A percentile compares a stretch with the other conserved stretches of the same genome.
Conservation (phyloP, 208 protist species). For the Trypanosoma cruzi region DNA sequence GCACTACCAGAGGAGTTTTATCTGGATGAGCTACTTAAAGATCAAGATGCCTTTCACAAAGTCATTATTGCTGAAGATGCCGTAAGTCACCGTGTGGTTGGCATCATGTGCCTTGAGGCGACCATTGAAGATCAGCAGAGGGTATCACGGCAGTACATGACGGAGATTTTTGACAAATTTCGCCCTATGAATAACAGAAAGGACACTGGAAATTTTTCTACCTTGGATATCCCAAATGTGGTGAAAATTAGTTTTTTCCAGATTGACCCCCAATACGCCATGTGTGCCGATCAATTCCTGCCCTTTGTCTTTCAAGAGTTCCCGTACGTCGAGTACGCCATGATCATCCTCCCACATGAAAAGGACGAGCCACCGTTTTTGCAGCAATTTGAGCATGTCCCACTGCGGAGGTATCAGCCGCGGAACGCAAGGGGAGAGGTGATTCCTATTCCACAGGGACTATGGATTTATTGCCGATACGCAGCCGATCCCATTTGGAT, state of each 20-base stretch:
- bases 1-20: conserved; percentile 75
- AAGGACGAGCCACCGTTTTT: conserved; percentile 78
- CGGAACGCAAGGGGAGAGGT: conserved; percentile 65
- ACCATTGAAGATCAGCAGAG: conserved; percentile 63
- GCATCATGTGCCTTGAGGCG: conserved; percentile 73
- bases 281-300: conserved; percentile 64
- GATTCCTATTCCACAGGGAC: conserved; percentile 57
- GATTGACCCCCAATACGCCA: conserved; percentile 75
- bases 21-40: conserved; percentile 86
- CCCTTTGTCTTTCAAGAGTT: conserved; percentile 78
- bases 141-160: conserved; percentile 67
- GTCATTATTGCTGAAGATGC: conserved; percentile 84
- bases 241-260: conserved; percentile 86
- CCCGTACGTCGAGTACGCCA: conserved; percentile 69
- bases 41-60: conserved; percentile 78
- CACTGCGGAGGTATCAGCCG: conserved; percentile 82
- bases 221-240: conserved; percentile 33
- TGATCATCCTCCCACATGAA: conserved; percentile 71
- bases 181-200: conserved; percentile 25
- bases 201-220: not conserved
- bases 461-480: conserved; percentile 79
- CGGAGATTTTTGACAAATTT: conserved; percentile 72
- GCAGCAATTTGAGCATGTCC: conserved; percentile 69
- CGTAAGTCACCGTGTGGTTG: conserved; percentile 71
- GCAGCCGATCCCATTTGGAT: conserved; percentile 29